Evolutionary conservation across 768 basidiomycete genomes (phyloP), one percentile per base, ranked within the genome.

Genomic region (Nidularia pulvinata): DNA sequence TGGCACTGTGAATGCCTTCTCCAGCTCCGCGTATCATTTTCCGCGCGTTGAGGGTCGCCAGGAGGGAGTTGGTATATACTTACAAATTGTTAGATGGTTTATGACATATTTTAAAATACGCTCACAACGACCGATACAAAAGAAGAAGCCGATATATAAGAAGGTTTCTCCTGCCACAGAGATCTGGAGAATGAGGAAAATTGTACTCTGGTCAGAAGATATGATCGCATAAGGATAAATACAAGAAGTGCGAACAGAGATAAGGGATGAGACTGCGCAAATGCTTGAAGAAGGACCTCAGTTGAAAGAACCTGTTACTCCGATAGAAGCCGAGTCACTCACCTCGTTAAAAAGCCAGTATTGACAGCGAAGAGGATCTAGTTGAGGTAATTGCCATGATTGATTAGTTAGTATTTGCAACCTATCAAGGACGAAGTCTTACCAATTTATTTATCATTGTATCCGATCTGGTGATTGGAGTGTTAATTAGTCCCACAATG

Each of bases 41-140:
- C 5, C 83, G 71, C 9, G 80, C 80, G 49, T 85, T 85, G 49
- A 84, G 72, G 0, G 83, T 83, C 1, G 82, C 81, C 7, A 85
- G 74, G n/a, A 85, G 76, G 4, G 82, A 76, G 61, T 84, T 85
- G 39, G 80, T 78, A 61, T 84, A 85, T 4, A 85, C 82, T 84
- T 39, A 2, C n/a, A n/a, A 37, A 47, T 6, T 45, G 42, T 54
- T 35, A 43, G 51, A 36, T 30, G 33, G n/a, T 16, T 44, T 3
- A 13, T 3, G 33, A 33, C 19, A 19, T 13, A 35, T 43, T n/a
- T 9, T 35, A 46, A 25, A 46, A 34, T 16, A 16, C 25, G 76
- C 83, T 60, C 62, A 86, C 84, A 62, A 50, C 83, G 73, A 19
- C 84, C 83, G 37, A 84, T 76, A 61, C 75, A 79, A 57, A 83